Evolutionary conservation across 1,284 basidiomycete species (phyloP).

Genomic region (Cutaneotrichosporon sp.): DNA sequence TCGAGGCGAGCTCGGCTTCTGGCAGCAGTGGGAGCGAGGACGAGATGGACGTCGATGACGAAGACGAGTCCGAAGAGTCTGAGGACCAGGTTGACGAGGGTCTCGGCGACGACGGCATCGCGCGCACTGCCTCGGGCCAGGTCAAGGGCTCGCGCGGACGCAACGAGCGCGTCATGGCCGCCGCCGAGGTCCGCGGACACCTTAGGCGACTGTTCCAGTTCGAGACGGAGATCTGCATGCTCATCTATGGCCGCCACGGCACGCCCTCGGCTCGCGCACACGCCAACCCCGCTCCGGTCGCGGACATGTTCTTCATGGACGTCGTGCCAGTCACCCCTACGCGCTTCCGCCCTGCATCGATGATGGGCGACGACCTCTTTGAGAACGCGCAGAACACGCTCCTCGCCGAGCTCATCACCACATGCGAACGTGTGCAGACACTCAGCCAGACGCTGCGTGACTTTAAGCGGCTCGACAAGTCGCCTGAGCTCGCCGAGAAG

Average conservation of each 20-base stretch:
- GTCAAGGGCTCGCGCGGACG: slow-evolving; percentile 72
- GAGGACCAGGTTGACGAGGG: slow-evolving; percentile 41
- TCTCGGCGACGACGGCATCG: slow-evolving; percentile 53
- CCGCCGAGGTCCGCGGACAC: slow-evolving; percentile 91
- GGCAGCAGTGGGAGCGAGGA: slow-evolving; percentile 58
- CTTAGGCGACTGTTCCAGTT: slow-evolving; percentile 84
- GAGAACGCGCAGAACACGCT: slow-evolving; percentile 97
- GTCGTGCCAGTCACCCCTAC: slow-evolving; percentile 89
- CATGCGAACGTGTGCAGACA: slow-evolving; percentile 77
- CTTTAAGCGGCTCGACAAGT: slow-evolving; percentile 20
- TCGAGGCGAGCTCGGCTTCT: slow-evolving; percentile 36
- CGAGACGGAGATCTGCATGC: slow-evolving; percentile 74
- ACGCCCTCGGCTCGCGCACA: slow-evolving; percentile 57
- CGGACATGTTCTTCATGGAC: slow-evolving; percentile 95
- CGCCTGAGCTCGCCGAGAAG: slow-evolving; percentile 19
- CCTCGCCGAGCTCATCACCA: slow-evolving; percentile 77
- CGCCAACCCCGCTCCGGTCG: slow-evolving; percentile 55
- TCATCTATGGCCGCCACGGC: slow-evolving; percentile 92
- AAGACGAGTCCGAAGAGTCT: slow-evolving; percentile 56
- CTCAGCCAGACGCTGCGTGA: slow-evolving; percentile 59
- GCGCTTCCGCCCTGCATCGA: slow-evolving; percentile 90
- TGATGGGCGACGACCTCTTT: slow-evolving; percentile 88
- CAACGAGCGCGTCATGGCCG: slow-evolving; percentile 83
- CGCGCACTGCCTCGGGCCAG: slow-evolving; percentile 70
- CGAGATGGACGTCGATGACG: slow-evolving; percentile 54